Percentiles rank a stretch among this genome's conserved stretches.
phyloP scores from a whole-genome alignment of 2,329 filamentous ascomycete genomes.

The Cladophialophora psammophila region DNA sequence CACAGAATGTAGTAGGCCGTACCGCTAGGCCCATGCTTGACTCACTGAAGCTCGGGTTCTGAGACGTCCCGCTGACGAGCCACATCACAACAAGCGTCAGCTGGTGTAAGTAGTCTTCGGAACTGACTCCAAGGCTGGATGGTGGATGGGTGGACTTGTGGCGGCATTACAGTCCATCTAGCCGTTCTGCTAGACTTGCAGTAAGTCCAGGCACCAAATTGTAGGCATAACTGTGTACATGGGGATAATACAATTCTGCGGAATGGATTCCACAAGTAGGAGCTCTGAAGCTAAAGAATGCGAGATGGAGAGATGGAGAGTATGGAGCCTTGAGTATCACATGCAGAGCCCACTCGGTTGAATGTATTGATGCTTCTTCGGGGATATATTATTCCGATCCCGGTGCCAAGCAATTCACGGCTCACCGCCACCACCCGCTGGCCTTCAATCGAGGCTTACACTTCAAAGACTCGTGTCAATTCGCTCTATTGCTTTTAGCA shows the following conservation, averaged over 20 bases:
- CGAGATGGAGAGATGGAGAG: neutral
- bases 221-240: too few species aligned
- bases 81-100: neutral
- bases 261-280: neutral
- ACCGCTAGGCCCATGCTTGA: neutral
- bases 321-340: neutral
- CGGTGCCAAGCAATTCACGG: slow-evolving; percentile 4
- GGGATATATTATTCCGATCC: neutral
- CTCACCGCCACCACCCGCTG: slow-evolving; percentile 9
- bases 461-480: neutral
- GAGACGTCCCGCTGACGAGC: slow-evolving; percentile 13
- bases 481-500: neutral
- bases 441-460: neutral
- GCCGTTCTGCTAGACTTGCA: neutral
- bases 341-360: neutral
- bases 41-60: neutral
- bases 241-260: neutral
- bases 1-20: neutral
- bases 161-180: neutral
- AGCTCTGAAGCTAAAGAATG: neutral
- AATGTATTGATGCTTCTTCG: neutral
- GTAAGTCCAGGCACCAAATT: neutral
- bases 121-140: neutral
- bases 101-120: neutral
- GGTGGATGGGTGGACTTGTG: neutral